Percentiles rank a stretch among this genome's conserved stretches.
These are phyloP conservation scores for Yarrowia bubula DNA, from an alignment of 805 yeast species.

Conservation along the genomic window DNA sequence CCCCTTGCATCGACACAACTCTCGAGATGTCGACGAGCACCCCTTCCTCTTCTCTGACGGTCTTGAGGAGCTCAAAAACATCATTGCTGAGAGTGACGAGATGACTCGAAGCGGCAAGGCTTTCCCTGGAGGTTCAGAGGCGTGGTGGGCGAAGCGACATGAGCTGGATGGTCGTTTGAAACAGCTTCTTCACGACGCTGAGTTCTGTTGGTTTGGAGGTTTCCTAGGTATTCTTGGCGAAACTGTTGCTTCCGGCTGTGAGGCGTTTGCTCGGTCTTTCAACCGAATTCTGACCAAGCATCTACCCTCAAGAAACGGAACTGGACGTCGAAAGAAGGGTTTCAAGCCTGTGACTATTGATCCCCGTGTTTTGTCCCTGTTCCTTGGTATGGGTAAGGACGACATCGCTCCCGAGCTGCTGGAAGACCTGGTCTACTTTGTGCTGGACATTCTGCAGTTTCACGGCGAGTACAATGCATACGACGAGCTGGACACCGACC, in stretches of 20 bases:
- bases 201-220: constrained; percentile 73
- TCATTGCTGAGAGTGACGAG: constrained; percentile 60
- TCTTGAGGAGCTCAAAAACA: constrained; percentile 46
- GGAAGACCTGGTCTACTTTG: constrained; percentile 63
- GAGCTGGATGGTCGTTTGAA: constrained; percentile 57
- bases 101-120: constrained; percentile 59
- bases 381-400: constrained; percentile 47
- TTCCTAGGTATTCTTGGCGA: constrained; percentile 51
- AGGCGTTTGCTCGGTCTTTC: constrained; percentile 43
- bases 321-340: constrained; percentile 19
- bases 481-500: constrained; percentile 62
- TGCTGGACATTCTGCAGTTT: constrained; percentile 57
- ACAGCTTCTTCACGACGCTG: constrained; percentile 55
- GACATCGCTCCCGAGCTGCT: constrained; percentile 43
- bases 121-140: constrained; percentile 54
- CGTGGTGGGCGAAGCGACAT: constrained; percentile 78
- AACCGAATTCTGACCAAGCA: constrained; percentile 45
- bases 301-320: constrained; percentile 49
- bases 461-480: constrained; percentile 66
- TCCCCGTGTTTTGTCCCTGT: constrained; percentile 50
- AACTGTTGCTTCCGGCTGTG: constrained; percentile 31
- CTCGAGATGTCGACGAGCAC: constrained; percentile 47
- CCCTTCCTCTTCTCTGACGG: constrained; percentile 49
- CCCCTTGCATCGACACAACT: constrained; percentile 54
- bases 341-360: constrained; percentile 41